Base-by-base conservation (phyloP, 2,329 filamentous ascomycete species). In the Monosporascus sp. region DNA sequence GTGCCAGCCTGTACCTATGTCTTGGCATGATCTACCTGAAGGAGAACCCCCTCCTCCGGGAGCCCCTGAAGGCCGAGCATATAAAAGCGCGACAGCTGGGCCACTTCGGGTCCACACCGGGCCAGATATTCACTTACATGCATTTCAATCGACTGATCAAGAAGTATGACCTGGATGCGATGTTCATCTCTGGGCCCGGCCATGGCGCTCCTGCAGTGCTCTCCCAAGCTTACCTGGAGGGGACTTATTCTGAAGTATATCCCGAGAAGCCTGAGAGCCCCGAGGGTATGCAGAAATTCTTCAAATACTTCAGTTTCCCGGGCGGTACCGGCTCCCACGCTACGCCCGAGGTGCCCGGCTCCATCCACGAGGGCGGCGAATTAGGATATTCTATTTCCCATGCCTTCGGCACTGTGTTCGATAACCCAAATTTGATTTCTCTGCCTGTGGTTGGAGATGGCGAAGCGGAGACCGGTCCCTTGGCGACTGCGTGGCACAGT, bases 61-160 rank as follows among this genome's bases (percentile, higher is more conserved):
- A 90, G 61, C 85, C 86, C 1, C 77, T 90, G 59, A 82, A 82
- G 61, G 73, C 81, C 34, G 83, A 89, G 51, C 85, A 91, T 65
- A 76, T 91, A 73, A 92, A 92, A 73, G 77, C 81, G 55, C 83
- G 88, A 59, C 76, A 91, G 31, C 68, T 92, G 2, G 88, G 88
- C 40, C 88, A 92, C 67, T 92, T 89, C 78, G 88, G 88, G 51
- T 90, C 86, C 3, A 87, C 88, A 49, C 85, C 88, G n/a, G 88
- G 88, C 16, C 88, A 91, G 70, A 85, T 87, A 54, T 91, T 92
- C 71, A 88, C 87, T 36, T 91, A 85, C 69, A 88, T 91, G 74
- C 88, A 91, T 72, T 87, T 90, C 78, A 91, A 91, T 71, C 85
- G 87, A 36, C 74, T 91, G 55, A 90, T 91, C 76, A 90, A 88